A percentile compares a stretch with the other conserved stretches of the same genome.
Evolutionary conservation across 2,329 filamentous ascomycete genomes (phyloP).

Genomic region (Tolypocladium sp.): DNA sequence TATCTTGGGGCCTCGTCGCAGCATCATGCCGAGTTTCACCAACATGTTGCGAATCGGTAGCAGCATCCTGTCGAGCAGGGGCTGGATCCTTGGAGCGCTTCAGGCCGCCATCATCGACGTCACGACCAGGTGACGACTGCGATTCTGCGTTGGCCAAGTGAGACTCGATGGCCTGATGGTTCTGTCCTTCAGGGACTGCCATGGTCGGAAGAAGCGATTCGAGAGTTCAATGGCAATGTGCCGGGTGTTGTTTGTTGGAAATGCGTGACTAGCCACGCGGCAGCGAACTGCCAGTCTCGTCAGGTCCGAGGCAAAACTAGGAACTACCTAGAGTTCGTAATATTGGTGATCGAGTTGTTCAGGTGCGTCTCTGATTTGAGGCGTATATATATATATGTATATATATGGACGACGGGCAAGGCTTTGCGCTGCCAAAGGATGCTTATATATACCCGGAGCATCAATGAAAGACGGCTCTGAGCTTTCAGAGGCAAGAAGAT

Average conservation of each 20-base stretch:
- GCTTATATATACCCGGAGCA: not conserved
- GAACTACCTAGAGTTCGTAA: not conserved
- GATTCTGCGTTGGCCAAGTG: not conserved
- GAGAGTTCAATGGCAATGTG: not conserved
- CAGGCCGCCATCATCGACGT: not conserved
- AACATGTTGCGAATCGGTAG: not conserved
- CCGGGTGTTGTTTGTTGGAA: not conserved
- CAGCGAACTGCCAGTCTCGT: not conserved
- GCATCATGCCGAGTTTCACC: not conserved
- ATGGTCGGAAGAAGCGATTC: not conserved
- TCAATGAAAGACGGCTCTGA: not conserved
- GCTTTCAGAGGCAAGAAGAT: not conserved
- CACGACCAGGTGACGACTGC: not conserved
- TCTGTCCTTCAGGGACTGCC: not conserved
- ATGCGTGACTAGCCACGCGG: not conserved
- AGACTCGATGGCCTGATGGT: not conserved
- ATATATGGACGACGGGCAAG: not conserved
- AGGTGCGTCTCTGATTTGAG: not conserved
- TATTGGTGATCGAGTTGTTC: not conserved
- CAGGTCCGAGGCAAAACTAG: not conserved
- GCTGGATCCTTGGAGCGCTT: not conserved
- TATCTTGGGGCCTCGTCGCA: not conserved
- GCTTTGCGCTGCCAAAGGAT: not conserved
- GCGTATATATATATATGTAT: not conserved
- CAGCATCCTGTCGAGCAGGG: not conserved